Evolutionary conservation across 2,329 filamentous ascomycete genomes (phyloP).

Genomic region (Ophiosphaerella korrae): DNA sequence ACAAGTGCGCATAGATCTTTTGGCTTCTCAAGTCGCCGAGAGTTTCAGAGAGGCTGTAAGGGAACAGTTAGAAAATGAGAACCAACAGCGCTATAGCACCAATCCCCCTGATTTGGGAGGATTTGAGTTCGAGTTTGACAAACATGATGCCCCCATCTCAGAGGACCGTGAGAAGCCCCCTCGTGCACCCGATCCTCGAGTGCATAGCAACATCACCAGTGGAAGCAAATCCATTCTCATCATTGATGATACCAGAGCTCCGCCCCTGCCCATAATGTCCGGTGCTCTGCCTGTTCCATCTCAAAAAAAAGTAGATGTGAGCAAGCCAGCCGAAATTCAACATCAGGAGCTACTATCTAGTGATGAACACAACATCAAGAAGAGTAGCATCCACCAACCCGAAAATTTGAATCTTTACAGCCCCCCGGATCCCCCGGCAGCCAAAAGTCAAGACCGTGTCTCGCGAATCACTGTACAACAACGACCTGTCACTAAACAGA

Average conservation of each 20-base stretch:
- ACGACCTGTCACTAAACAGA: conserved; percentile 22
- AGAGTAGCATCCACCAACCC: conserved; percentile 13
- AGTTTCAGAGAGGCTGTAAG: conserved; percentile 78
- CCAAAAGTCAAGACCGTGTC: conserved; percentile 19
- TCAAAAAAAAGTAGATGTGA: conserved; percentile 12
- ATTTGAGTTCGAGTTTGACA: conserved; percentile 46
- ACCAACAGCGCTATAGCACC: conserved; percentile 21
- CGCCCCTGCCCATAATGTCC: conserved; percentile 60
- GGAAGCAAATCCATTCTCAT: conserved; percentile 93
- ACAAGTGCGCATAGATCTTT: conserved; percentile 75
- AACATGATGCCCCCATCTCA: conserved; percentile 16
- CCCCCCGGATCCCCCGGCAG: conserved; percentile 11
- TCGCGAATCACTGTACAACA: conserved; percentile 28
- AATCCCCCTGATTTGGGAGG: conserved; percentile 33
- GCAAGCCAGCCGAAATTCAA: conserved; percentile 4
- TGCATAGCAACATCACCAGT: conserved; percentile 66
- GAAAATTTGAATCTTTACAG: conserved; percentile 29
- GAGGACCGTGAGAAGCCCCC: conserved; percentile 12
- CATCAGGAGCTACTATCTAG: conserved; percentile 21
- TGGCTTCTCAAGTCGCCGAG: conserved; percentile 78
- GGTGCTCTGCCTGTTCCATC: conserved; percentile 49
- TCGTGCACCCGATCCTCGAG: conserved; percentile 40
- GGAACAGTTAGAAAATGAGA: conserved; percentile 58
- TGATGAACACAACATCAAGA: conserved; percentile 20
- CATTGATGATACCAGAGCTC: conserved; percentile 70